Base-by-base conservation (phyloP, 257 asterid genomes). In the Rubia yunnanensis region DNA sequence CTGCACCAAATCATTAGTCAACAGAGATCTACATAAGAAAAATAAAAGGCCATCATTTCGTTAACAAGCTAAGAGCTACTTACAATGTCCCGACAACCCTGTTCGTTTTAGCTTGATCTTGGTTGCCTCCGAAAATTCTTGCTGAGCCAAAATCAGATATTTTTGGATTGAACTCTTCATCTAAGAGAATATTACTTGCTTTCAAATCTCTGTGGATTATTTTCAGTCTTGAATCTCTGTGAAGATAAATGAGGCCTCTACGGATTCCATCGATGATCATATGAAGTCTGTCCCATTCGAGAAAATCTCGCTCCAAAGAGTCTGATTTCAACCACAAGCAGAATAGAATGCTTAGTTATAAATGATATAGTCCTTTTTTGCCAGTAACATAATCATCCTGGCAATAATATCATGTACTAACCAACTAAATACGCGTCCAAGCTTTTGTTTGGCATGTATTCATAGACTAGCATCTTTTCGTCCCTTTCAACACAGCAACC, bases 121-220 rank as follows among this genome's bases (percentile, higher is more conserved):
- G 57, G 27, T 64, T 64, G 68, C 57, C 26, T 17, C 57, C 57
- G 1, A 64, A 64, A 3, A 64, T 64, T 27, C 57, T 64, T 11
- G 68, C 67, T 63, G 39, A 41, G 38, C 56, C 67, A 57, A 57
- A 57, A 57, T 57, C 63, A 10, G 63, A 57, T 57, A 57, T 57
- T 57, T 23, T 57, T 57, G 63, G 63, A 57, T 57, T 57, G 20
- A 57, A 15, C 23, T 28, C 39, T 4, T 11, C 30, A 30, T 57
- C 63, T 14, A 57, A 23, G 11, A 57, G 41, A 11, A 57, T 30
- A 36, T 57, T 57, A 13, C 63, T 57, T 57, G 63, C 63, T 57
- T 57, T 57, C 39, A 57, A 9, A 23, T 57, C 63, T 23, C 63
- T 24, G n/a, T 57, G 63, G 30, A 57, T 57, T 3, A 57, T 57